A percentile compares a stretch with the other conserved stretches of the same genome.
Evolutionary conservation across 768 basidiomycete species (phyloP).

Genomic region (Cystofilobasidium ferigula): DNA sequence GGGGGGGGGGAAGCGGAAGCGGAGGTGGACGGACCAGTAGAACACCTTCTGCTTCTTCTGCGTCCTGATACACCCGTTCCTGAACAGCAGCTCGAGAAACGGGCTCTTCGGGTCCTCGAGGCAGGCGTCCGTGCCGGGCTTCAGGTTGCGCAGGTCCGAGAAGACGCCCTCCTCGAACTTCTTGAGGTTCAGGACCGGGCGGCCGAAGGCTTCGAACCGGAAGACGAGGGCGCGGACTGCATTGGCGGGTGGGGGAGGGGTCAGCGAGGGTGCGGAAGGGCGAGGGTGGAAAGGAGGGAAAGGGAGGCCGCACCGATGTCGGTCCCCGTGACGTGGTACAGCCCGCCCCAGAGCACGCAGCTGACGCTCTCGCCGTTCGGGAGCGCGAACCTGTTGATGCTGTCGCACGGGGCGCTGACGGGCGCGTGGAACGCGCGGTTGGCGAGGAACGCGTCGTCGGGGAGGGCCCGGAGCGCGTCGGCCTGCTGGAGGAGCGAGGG

Average conservation of each 20-base stretch:
- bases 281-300: neutral
- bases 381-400: slow-evolving; percentile 73
- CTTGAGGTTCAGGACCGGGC: slow-evolving; percentile 84
- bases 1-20: neutral
- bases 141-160: slow-evolving; percentile 80
- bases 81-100: slow-evolving; percentile 86
- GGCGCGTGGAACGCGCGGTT: slow-evolving; percentile 36
- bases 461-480: slow-evolving; percentile 26
- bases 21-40: slow-evolving; percentile 58
- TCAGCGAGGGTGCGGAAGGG: neutral
- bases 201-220: slow-evolving; percentile 79
- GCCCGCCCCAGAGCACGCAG: slow-evolving; percentile 82
- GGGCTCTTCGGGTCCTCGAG: slow-evolving; percentile 95
- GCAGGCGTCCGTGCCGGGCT: slow-evolving; percentile 83
- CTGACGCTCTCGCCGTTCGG: slow-evolving; percentile 75
- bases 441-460: slow-evolving; percentile 14
- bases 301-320: slow-evolving; percentile 52
- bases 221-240: slow-evolving; percentile 84
- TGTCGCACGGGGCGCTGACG: slow-evolving; percentile 48
- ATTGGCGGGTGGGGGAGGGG: neutral
- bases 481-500: slow-evolving; percentile 5
- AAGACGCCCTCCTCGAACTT: slow-evolving; percentile 98
- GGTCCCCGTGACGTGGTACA: slow-evolving; percentile 90
- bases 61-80: slow-evolving; percentile 90
- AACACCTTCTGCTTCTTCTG: slow-evolving; percentile 99